Evolutionary conservation across 2,329 filamentous ascomycete genomes (phyloP).

Genomic region (Ophiosphaerella korrae): DNA sequence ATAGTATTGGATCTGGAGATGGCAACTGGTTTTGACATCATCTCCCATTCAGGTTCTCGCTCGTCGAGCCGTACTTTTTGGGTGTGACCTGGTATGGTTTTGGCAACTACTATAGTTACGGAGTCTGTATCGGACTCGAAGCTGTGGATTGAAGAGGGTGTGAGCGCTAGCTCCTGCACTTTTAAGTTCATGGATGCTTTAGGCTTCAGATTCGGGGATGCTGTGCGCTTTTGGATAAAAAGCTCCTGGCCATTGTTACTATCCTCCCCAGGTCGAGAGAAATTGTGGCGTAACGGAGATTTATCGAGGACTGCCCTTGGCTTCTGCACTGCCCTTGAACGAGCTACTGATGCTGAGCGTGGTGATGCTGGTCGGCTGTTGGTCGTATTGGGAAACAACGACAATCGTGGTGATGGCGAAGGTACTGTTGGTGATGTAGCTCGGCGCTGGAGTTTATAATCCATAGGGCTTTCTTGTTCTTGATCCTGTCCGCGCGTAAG

Average conservation of each 20-base stretch:
- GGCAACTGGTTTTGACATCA: conserved; percentile 25
- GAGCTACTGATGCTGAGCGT: conserved; percentile 19
- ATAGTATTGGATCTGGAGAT: conserved; percentile 13
- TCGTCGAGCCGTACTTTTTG: conserved; percentile 30
- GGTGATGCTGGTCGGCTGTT: conserved; percentile 34
- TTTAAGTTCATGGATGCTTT: conserved; percentile 17
- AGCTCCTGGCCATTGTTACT: conserved; percentile 7
- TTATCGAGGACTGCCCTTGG: conserved; percentile 37
- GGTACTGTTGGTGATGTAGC: conserved; percentile 40
- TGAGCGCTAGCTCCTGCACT: conserved; percentile 23
- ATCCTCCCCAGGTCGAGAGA: conserved; percentile 10
- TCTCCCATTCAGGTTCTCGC: conserved; percentile 40
- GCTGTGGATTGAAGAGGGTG: conserved; percentile 33
- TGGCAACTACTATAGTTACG: conserved; percentile 31
- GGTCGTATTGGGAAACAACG: conserved; percentile 39
- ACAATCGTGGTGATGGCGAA: conserved; percentile 36
- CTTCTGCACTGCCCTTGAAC: conserved; percentile 29
- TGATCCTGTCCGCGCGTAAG: conserved; percentile 22
- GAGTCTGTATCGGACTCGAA: conserved; percentile 40
- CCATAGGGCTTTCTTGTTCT: conserved; percentile 20
- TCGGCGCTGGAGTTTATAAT: conserved; percentile 30
- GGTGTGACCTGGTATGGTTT: conserved; percentile 17
- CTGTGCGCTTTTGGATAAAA: conserved; percentile 6
- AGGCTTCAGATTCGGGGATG: conserved; percentile 8
- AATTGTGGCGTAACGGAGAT: conserved; percentile 35